A percentile compares a stretch with the other conserved stretches of the same genome.
phyloP scores from a whole-genome alignment of 2,329 filamentous ascomycete species.

The Zymoseptoria pseudotritici region DNA sequence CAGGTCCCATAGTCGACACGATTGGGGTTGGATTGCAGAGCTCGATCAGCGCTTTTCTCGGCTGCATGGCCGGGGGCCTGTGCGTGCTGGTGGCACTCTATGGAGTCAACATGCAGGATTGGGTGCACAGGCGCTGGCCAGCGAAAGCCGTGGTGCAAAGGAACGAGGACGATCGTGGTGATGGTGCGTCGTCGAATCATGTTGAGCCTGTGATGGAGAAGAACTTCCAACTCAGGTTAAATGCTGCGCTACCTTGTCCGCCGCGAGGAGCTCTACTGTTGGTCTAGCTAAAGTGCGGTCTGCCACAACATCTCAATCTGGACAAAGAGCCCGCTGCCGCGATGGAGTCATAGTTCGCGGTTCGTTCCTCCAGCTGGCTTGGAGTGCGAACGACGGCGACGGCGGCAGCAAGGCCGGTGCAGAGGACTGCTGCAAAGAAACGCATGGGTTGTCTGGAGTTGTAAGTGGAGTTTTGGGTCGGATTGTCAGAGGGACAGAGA shows the following conservation, averaged over 20 bases:
- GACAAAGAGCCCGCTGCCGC: conserved; percentile 15
- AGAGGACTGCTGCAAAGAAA: too few species aligned
- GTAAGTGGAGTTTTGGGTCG: too few species aligned
- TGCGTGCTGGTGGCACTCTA: conserved; percentile 11
- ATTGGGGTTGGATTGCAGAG: conserved; percentile 61
- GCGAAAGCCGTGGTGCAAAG: background rate
- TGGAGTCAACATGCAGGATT: conserved; percentile 15
- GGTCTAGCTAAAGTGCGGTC: conserved; percentile 9
- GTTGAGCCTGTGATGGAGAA: background rate
- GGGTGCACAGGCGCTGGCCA: conserved; percentile 10
- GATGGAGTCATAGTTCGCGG: too few species aligned
- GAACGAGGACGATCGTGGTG: background rate
- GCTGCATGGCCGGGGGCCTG: conserved; percentile 12
- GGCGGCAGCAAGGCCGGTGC: too few species aligned
- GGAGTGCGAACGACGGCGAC: too few species aligned
- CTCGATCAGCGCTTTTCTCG: conserved; percentile 15
- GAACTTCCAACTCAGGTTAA: background rate
- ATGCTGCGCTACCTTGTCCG: too few species aligned
- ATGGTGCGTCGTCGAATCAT: conserved; percentile 2
- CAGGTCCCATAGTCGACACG: conserved; percentile 59
- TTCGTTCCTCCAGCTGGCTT: too few species aligned
- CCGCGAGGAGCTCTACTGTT: too few species aligned
- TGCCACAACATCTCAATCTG: conserved; percentile 30
- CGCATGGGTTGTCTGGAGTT: too few species aligned
- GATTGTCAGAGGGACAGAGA: too few species aligned